Percentiles rank a stretch among this genome's conserved stretches.
Conservation (phyloP, 1,139 yeast species). For the Candida glucosophila region DNA sequence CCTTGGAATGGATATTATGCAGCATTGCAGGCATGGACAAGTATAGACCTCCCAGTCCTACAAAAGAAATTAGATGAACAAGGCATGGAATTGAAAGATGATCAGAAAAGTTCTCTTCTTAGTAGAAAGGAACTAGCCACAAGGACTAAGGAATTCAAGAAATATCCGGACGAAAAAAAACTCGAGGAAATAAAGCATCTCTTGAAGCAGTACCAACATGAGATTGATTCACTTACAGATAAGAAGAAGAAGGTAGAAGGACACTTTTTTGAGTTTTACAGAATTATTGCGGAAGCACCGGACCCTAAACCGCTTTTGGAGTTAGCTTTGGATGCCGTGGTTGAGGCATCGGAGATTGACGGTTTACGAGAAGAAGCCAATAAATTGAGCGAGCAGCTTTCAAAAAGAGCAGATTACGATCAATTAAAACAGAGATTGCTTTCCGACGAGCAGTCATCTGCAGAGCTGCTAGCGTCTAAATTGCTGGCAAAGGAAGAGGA, state of each 20-base stretch:
- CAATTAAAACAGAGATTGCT: constrained; percentile 55
- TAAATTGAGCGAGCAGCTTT: constrained; percentile 49
- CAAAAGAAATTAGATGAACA: constrained; percentile 70
- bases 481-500: constrained; percentile 57
- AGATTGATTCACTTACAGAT: constrained; percentile 74
- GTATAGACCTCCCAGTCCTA: constrained; percentile 56
- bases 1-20: too few relatives aligned
- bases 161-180: constrained; percentile 58
- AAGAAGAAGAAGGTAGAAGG: constrained; percentile 70
- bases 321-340: constrained; percentile 61
- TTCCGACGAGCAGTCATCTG: constrained; percentile 50
- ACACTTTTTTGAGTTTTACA: constrained; percentile 65
- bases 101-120: constrained; percentile 57
- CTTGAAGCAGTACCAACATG: constrained; percentile 78
- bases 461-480: constrained; percentile 39
- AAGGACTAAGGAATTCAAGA: constrained; percentile 75
- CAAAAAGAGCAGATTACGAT: constrained; percentile 71
- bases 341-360: constrained; percentile 47
- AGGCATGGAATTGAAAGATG: constrained; percentile 63
- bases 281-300: constrained; percentile 80
- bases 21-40: constrained; percentile 74
- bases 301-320: constrained; percentile 83
- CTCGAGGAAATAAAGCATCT: constrained; percentile 56
- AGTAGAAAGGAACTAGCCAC: constrained; percentile 71
- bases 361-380: constrained; percentile 46